Percentiles rank a stretch among this genome's conserved stretches.
Conservation (phyloP, 331 rosid genomes). For the Rosa hybrid region DNA sequence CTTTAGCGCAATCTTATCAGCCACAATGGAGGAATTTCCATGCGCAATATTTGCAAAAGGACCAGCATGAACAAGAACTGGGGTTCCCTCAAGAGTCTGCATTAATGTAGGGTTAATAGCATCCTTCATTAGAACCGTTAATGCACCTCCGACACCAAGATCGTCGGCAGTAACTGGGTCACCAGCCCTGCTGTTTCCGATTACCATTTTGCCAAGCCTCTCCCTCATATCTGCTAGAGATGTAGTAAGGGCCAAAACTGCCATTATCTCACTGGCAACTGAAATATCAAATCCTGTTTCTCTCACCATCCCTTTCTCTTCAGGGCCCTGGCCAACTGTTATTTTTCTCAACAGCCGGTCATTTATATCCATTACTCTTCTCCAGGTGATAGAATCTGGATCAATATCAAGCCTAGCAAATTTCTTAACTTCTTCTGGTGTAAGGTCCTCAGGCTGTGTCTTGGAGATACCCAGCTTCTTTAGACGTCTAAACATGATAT, state of each 20-base stretch:
- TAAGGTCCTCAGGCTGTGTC: conserved; percentile 82
- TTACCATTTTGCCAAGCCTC: conserved; percentile 95
- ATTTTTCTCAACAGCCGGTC: conserved; percentile 93
- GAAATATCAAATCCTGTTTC: conserved; percentile 97
- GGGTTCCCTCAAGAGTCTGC: conserved; percentile 99
- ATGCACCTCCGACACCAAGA: conserved; percentile 96
- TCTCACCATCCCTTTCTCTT: conserved; percentile 97
- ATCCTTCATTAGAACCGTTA: conserved; percentile 97
- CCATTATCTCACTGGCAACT: conserved; percentile 99
- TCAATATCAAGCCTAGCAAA: conserved; percentile 95
- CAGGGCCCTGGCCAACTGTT: conserved; percentile 90
- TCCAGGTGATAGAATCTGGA: conserved; percentile 88
- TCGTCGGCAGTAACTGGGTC: conserved; percentile 93
- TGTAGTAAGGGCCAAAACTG: conserved; percentile 94
- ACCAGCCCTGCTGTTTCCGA: conserved; percentile 92
- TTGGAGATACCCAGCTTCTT: conserved; percentile 79
- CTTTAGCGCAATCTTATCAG: conserved; percentile 95
- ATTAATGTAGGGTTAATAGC: conserved; percentile 95
- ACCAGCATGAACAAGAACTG: conserved; percentile 99
- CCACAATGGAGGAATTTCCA: conserved; percentile 95
- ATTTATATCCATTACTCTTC: conserved; percentile 96
- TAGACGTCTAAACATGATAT: conserved; percentile 84
- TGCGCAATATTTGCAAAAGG: conserved; percentile 98
- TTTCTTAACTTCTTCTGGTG: conserved; percentile 74
- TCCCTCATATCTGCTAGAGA: conserved; percentile 94